A percentile compares a stretch with the other conserved stretches of the same genome.
Evolutionary conservation across 257 asterid species (phyloP).

Genomic region (Scutellaria barbata): DNA sequence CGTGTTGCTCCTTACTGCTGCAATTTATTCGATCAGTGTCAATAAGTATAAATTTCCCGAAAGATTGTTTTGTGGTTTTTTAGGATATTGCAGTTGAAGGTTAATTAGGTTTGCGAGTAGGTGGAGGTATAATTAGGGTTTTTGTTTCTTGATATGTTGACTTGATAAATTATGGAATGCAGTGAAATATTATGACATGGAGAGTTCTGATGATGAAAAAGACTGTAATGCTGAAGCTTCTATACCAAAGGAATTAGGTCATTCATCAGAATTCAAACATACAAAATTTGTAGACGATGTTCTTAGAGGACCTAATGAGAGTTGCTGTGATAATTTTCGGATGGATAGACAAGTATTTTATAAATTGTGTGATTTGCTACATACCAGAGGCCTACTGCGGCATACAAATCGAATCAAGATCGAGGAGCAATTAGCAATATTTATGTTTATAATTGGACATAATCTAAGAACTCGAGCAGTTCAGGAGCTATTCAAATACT

Average conservation of each 20-base stretch:
- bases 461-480: slow-evolving; percentile 57
- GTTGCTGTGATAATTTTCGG: slow-evolving; percentile 52
- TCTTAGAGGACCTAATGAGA: slow-evolving; percentile 45
- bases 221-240: slow-evolving; percentile 32
- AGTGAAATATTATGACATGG: slow-evolving; percentile 38
- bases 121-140: neutral
- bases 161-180: slow-evolving; percentile 24
- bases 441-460: slow-evolving; percentile 57
- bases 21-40: neutral
- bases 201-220: slow-evolving; percentile 47
- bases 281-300: slow-evolving; percentile 50
- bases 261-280: slow-evolving; percentile 29
- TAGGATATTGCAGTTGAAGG: neutral
- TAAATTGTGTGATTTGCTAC: slow-evolving; percentile 48
- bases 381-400: slow-evolving; percentile 44
- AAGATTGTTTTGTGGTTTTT: neutral
- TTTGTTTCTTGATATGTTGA: slow-evolving; percentile 2
- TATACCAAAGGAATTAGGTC: slow-evolving; percentile 36
- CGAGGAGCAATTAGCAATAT: slow-evolving; percentile 54
- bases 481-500: slow-evolving; percentile 53
- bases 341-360: slow-evolving; percentile 49
- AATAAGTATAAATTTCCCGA: neutral
- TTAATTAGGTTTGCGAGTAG: neutral
- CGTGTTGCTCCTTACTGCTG: neutral
- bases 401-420: slow-evolving; percentile 55